Percentiles rank a stretch among this genome's conserved stretches.
Evolutionary conservation across 2,329 filamentous ascomycete species (phyloP).

Genomic region (Aspergillus ochraceoroseus): DNA sequence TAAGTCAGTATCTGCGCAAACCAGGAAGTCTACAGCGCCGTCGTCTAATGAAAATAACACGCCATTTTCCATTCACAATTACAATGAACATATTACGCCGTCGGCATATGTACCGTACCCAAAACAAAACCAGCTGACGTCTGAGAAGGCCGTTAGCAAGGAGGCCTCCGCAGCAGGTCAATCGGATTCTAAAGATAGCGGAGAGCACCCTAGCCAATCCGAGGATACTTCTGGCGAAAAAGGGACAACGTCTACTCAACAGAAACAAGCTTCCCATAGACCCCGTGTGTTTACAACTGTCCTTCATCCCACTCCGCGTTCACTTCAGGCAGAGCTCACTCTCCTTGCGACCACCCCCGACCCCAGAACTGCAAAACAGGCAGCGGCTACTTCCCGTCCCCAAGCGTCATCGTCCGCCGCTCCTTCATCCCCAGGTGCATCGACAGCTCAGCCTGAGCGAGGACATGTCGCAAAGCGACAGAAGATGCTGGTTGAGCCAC

Average conservation of each 20-base stretch:
- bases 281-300: conserved; percentile 71
- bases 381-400: conserved; percentile 39
- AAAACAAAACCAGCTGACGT: conserved; percentile 36
- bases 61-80: conserved; percentile 85
- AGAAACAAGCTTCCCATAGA: conserved; percentile 47
- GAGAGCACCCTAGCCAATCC: conserved; percentile 39
- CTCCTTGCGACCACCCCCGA: conserved; percentile 69
- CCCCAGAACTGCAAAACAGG: conserved; percentile 48
- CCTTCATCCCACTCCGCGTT: conserved; percentile 75
- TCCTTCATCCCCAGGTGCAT: conserved; percentile 64
- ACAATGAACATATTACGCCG: conserved; percentile 82
- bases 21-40: conserved; percentile 51
- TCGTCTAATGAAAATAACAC: conserved; percentile 58
- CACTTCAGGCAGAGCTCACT: conserved; percentile 67
- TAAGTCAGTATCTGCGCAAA: conserved; percentile 60
- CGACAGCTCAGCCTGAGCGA: conserved; percentile 57
- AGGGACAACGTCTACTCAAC: conserved; percentile 43
- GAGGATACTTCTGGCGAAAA: conserved; percentile 58
- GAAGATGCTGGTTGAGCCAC: conserved; percentile 74
- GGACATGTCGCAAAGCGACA: conserved; percentile 57
- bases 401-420: conserved; percentile 40
- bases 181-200: conserved; percentile 21
- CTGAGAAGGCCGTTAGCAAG: conserved; percentile 29
- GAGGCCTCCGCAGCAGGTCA: conserved; percentile 22
- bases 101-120: conserved; percentile 79